Base-by-base conservation (phyloP, 768 basidiomycete genomes). In the Pholiota molesta region DNA sequence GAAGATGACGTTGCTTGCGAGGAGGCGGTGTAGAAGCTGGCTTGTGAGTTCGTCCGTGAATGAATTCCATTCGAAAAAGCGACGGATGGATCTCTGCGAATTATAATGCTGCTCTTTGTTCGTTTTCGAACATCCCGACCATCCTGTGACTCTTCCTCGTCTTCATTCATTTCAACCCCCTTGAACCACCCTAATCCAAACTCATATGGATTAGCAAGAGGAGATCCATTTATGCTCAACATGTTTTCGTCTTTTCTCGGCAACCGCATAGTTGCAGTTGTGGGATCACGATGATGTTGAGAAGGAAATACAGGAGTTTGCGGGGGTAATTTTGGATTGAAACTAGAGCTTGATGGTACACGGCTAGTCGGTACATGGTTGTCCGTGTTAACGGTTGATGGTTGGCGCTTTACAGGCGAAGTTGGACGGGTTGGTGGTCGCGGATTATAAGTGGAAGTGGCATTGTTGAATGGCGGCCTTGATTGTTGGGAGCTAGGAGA, bases 191-290 rank as follows among this genome's bases (percentile, higher is more conserved):
- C 78, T 49, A 86, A 70, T 19, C 87, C 88, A 66, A 88, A 84
- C 62, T 86, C 80, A 68, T 88, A 90, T 0, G 92, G 91, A 70
- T 93, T 93, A 17, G 87, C 85, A 17, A 94, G 80, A 0, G 93
- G 93, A 0, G 91, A 92, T 4, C 93, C 93, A 62, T 95, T 94
- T 19, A 90, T 74, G 68, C 91, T 91, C 54, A 94, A 79, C 84
- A 94, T 85, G 68, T 80, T 86, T 73, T 95, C 93, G 68, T 92
- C 86, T 65, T 81, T 84, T 44, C 89, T 84, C 11, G 91, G 89
- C 70, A 88, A 79, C 26, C 92, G 86, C 52, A 88, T 77, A 4
- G 81, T 71, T 17, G 67, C 17, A 56, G 81, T 73, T 45, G 75
- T 72, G 21, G 75, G 77, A 35, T 33, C 58, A 19, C 67, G 62